Percentiles rank a stretch among this genome's conserved stretches.
phyloP scores from a whole-genome alignment of 139 green algal genomes.

The Pleodorina starrii region DNA sequence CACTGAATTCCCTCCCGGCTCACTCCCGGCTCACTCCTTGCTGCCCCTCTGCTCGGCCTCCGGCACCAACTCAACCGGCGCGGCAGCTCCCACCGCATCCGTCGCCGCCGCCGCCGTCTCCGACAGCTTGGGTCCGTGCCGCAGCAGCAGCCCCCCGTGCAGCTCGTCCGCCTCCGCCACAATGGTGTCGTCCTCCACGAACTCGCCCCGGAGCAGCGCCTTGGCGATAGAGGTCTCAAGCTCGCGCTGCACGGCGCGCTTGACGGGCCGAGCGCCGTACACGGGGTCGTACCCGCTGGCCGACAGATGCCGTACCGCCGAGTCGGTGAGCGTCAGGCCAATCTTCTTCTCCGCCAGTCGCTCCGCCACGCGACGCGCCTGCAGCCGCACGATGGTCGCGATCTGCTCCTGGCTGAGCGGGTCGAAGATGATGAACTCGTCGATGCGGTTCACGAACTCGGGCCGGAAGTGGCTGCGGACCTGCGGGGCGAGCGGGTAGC shows the following conservation, averaged over 20 bases:
- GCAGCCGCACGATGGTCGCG: slow-evolving; percentile 83
- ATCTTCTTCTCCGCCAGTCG: slow-evolving; percentile 96
- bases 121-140: slow-evolving; percentile 46
- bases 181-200: slow-evolving; percentile 67
- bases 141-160: slow-evolving; percentile 46
- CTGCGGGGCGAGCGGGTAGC: background rate
- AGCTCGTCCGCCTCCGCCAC: slow-evolving; percentile 64
- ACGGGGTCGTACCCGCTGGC: slow-evolving; percentile 88
- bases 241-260: slow-evolving; percentile 93
- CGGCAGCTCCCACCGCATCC: background rate
- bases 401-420: slow-evolving; percentile 90
- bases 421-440: slow-evolving; percentile 99
- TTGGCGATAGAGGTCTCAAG: slow-evolving; percentile 92
- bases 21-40: too few relatives aligned
- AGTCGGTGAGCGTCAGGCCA: slow-evolving; percentile 77
- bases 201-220: slow-evolving; percentile 71
- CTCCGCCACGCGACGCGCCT: slow-evolving; percentile 72
- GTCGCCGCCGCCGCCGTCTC: background rate
- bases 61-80: background rate
- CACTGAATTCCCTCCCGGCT: too few relatives aligned
- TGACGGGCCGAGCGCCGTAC: slow-evolving; percentile 93
- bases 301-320: slow-evolving; percentile 86
- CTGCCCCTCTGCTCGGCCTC: too few relatives aligned
- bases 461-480: slow-evolving; percentile 94
- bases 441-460: slow-evolving; percentile 99